These are phyloP conservation scores for Gautieria morchelliformis DNA, from an alignment of 768 basidiomycete species.

Conservation along the genomic window DNA sequence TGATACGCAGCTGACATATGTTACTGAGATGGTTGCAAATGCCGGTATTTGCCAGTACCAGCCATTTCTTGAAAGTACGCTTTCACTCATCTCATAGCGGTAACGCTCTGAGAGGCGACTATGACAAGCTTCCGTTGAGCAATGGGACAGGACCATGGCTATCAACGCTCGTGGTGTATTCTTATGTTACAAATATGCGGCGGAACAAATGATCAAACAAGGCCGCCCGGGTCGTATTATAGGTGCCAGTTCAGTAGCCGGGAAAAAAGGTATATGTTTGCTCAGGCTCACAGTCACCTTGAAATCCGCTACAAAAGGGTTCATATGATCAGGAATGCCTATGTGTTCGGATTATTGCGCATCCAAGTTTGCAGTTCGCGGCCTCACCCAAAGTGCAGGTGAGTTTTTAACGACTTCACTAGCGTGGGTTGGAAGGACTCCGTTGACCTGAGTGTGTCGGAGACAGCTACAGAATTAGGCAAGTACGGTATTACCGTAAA, in stretches of 20 bases:
- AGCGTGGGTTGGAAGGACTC: neutral
- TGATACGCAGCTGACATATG: neutral
- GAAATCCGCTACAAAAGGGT: neutral
- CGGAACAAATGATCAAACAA: slow-evolving; percentile 29
- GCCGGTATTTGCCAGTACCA: slow-evolving; percentile 23
- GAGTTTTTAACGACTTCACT: neutral
- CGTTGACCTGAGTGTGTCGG: neutral
- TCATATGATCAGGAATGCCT: too few relatives aligned
- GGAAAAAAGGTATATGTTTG: neutral
- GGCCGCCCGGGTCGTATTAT: slow-evolving; percentile 28
- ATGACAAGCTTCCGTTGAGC: slow-evolving; percentile 19
- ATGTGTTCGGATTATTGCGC: slow-evolving; percentile 14
- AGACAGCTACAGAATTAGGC: slow-evolving; percentile 25
- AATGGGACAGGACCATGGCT: slow-evolving; percentile 23
- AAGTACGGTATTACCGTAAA: slow-evolving; percentile 33
- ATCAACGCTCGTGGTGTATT: slow-evolving; percentile 27
- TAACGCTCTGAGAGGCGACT: neutral
- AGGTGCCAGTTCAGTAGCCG: slow-evolving; percentile 3
- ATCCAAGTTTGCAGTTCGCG: slow-evolving; percentile 24
- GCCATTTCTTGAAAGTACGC: neutral
- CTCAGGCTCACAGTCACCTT: neutral
- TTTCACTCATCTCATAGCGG: neutral
- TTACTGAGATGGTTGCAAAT: slow-evolving; percentile 34
- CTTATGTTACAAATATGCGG: slow-evolving; percentile 33
- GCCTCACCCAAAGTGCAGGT: slow-evolving; percentile 17